Base-by-base conservation (phyloP, 2,329 filamentous ascomycete species). In the Neospermospora avenae region DNA sequence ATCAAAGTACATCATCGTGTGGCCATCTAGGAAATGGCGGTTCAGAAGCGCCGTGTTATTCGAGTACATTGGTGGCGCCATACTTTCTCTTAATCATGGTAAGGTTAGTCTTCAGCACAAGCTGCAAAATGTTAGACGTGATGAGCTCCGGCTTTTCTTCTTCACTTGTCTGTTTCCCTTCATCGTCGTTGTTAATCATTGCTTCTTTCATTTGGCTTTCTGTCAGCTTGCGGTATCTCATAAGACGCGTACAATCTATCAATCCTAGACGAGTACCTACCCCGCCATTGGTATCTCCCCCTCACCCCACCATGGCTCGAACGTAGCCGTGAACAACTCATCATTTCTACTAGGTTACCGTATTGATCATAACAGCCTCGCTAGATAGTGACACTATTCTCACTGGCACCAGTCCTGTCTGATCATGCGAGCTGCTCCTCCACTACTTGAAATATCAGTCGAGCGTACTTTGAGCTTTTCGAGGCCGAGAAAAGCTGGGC, bases 401-500 rank as follows among this genome's bases (percentile, higher is more conserved):
- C n/a, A n/a, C n/a, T n/a, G 31, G 24, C 22, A n/a, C 16, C 51
- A 35, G 31, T 24, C 45, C 37, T 44, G 18, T 25, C 35, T 18
- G 31, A 45, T 22, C 22, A 56, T 37, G 35, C 52, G 53, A 46
- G 24, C 46, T 5, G 24, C 46, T 5, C 28, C 28, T 44, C 8
- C 46, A 16, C 3, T 35, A 41, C 42, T 44, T 39, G 57, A 54
- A 57, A 57, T 44, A 39, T 56, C 18, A 49, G 35, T 20, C 54
- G 31, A 24, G 34, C 46, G 18, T 42, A 20, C n/a, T n/a, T n/a
- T 46, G 6, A 42, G 48, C 42, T 41, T 13, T 45, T 51, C 48
- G 57, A 60, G 58, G 60, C 60, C 6, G 57, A 58, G 44, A 34
- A 37, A 54, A 59, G 22, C 58, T 28, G 60, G 34, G 41, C 57